phyloP scores from a whole-genome alignment of 495 filamentous ascomycete species.

The Penicillium coprophilum region DNA sequence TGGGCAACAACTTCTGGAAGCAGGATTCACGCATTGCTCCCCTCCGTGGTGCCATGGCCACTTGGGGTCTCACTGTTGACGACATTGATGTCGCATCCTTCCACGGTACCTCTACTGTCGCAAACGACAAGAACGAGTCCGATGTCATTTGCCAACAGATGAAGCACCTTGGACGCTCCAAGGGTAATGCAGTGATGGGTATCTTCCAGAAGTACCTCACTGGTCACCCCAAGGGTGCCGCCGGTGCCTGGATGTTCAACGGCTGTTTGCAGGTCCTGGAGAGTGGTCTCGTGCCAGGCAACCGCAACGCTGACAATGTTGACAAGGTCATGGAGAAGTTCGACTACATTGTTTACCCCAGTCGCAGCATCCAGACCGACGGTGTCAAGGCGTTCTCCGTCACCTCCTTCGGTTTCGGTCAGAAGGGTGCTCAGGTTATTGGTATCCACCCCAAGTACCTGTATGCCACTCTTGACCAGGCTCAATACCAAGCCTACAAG shows the following conservation, averaged over 20 bases:
- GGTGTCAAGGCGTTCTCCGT: slow-evolving; percentile 98
- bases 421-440: slow-evolving; percentile 97
- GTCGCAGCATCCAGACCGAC: slow-evolving; percentile 92
- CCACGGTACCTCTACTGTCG: slow-evolving; percentile 97
- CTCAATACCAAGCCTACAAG: slow-evolving; percentile 79
- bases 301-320: slow-evolving; percentile 97
- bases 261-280: slow-evolving; percentile 94
- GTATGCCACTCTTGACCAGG: slow-evolving; percentile 87
- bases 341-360: slow-evolving; percentile 96
- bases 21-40: slow-evolving; percentile 89
- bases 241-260: slow-evolving; percentile 99
- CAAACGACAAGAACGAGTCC: slow-evolving; percentile 99
- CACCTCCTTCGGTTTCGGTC: slow-evolving; percentile 98
- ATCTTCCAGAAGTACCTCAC: slow-evolving; percentile 99
- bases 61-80: slow-evolving; percentile 97
- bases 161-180: slow-evolving; percentile 87
- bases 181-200: slow-evolving; percentile 93
- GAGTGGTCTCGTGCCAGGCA: slow-evolving; percentile 89
- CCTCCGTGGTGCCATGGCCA: slow-evolving; percentile 89
- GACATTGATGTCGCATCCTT: slow-evolving; percentile 94
- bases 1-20: slow-evolving; percentile 99
- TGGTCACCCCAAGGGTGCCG: slow-evolving; percentile 98
- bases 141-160: slow-evolving; percentile 97
- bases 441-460: slow-evolving; percentile 96
- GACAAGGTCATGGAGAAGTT: slow-evolving; percentile 95